These are phyloP conservation scores for Rosa lucieae DNA, from an alignment of 306 rosid genomes.

Conservation along the genomic window DNA sequence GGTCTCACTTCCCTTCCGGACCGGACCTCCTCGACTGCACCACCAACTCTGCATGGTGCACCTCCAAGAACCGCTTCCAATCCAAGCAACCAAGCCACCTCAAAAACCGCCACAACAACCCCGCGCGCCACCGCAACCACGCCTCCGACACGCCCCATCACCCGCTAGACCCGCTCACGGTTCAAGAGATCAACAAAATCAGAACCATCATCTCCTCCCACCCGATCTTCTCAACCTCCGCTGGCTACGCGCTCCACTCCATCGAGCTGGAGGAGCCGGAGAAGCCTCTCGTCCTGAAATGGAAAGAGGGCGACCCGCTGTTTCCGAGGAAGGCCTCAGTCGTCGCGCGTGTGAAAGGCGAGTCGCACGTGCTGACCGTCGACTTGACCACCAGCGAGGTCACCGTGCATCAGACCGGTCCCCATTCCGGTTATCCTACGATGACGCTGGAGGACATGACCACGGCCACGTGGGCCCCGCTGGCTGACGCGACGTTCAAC, in stretches of 20 bases:
- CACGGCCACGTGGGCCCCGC: conserved; percentile 42
- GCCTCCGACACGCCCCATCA: conserved; percentile 57
- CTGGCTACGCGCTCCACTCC: conserved; percentile 45
- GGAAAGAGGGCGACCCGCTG: conserved; percentile 53
- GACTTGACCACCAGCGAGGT: conserved; percentile 47
- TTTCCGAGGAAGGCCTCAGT: conserved; percentile 60
- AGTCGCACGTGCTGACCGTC: conserved; percentile 41
- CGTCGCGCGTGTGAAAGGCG: conserved; percentile 41
- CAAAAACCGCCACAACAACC: conserved; percentile 12
- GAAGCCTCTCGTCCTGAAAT: conserved; percentile 47
- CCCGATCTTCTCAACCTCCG: conserved; percentile 42
- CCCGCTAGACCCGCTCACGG: conserved; percentile 84
- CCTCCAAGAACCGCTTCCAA: conserved; percentile 49
- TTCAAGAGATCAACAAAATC: conserved; percentile 53
- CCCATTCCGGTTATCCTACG: conserved; percentile 55
- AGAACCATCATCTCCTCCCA: conserved; percentile 49
- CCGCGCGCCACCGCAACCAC: conserved; percentile 34
- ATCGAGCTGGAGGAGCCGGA: conserved; percentile 68
- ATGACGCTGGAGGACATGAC: conserved; percentile 68
- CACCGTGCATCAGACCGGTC: conserved; percentile 11
- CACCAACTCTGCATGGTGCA: conserved; percentile 57
- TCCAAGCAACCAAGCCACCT: conserved; percentile 2
- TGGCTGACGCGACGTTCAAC: conserved; percentile 52
- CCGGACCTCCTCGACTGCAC: conserved; percentile 49
- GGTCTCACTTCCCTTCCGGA: conserved; percentile 49